Conservation (phyloP, 2,329 filamentous ascomycete species). For the Boeremia exigua region DNA sequence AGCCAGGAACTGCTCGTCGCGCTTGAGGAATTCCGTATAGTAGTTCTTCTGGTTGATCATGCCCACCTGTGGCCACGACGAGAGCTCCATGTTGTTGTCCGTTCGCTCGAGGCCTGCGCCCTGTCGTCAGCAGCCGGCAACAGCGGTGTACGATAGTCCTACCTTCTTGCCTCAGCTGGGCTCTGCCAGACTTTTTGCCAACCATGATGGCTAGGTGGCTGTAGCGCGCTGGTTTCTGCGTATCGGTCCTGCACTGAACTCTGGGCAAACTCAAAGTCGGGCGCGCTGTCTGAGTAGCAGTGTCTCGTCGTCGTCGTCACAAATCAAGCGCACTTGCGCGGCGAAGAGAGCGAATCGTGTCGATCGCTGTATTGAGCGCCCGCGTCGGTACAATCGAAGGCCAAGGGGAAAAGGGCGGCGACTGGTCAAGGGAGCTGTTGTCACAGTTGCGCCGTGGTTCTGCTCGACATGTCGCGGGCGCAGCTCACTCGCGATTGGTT, state of each 20-base stretch:
- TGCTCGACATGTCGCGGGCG: constrained; percentile 14
- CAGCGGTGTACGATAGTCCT: constrained; percentile 20
- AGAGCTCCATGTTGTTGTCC: constrained; percentile 97
- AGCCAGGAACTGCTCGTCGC: constrained; percentile 93
- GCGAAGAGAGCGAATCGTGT: not conserved
- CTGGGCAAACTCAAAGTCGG: not conserved
- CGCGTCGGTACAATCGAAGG: not conserved
- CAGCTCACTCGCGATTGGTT: constrained; percentile 14
- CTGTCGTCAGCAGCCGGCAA: constrained; percentile 20
- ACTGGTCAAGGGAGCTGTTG: not conserved
- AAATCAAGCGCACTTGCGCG: not conserved
- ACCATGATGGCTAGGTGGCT: constrained; percentile 57
- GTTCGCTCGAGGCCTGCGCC: constrained; percentile 84
- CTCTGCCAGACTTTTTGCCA: constrained; percentile 69
- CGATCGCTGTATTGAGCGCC: not conserved
- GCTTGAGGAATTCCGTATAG: constrained; percentile 91
- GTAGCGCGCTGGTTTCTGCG: not conserved
- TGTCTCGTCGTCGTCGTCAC: not conserved
- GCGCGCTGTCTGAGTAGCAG: not conserved
- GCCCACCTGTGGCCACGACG: constrained; percentile 88
- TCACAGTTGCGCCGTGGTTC: constrained; percentile 2
- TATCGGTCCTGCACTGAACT: not conserved
- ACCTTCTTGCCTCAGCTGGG: constrained; percentile 67
- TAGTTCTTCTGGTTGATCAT: constrained; percentile 99
- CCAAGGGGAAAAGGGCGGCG: not conserved